Evolutionary conservation across 2,329 filamentous ascomycete species (phyloP).

Genomic region (Diplodia sapinea): DNA sequence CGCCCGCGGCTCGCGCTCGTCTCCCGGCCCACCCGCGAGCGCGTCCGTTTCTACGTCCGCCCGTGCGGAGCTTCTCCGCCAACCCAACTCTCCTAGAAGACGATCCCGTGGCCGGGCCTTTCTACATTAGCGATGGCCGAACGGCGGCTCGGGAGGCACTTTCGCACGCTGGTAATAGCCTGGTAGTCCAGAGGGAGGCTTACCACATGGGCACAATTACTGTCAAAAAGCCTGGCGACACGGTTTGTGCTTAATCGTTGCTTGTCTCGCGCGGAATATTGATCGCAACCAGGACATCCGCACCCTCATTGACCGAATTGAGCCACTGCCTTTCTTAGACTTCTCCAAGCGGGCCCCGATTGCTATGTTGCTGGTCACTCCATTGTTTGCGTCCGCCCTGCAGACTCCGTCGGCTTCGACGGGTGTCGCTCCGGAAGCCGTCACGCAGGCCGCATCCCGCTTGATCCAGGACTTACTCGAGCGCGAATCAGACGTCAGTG

Average conservation of each 20-base stretch:
- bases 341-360: neutral
- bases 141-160: too few relatives aligned
- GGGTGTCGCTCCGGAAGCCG: neutral
- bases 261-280: neutral
- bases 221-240: conserved; percentile 3
- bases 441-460: neutral
- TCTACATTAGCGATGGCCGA: neutral
- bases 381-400: conserved; percentile 6
- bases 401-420: neutral
- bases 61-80: neutral
- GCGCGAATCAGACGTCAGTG: neutral
- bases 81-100: neutral
- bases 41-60: neutral
- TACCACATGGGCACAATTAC: conserved; percentile 20
- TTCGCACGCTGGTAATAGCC: neutral
- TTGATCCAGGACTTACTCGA: neutral
- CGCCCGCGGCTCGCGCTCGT: neutral
- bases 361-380: conserved; percentile 12
- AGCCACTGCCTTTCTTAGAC: neutral
- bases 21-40: neutral
- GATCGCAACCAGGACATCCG: conserved; percentile 11
- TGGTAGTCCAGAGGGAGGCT: neutral
- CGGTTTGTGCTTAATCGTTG: neutral
- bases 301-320: conserved; percentile 8
- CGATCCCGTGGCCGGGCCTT: neutral